A percentile compares a stretch with the other conserved stretches of the same genome.
Conservation (phyloP, 1,284 basidiomycete genomes). For the Papiliotrema nemorosa region DNA sequence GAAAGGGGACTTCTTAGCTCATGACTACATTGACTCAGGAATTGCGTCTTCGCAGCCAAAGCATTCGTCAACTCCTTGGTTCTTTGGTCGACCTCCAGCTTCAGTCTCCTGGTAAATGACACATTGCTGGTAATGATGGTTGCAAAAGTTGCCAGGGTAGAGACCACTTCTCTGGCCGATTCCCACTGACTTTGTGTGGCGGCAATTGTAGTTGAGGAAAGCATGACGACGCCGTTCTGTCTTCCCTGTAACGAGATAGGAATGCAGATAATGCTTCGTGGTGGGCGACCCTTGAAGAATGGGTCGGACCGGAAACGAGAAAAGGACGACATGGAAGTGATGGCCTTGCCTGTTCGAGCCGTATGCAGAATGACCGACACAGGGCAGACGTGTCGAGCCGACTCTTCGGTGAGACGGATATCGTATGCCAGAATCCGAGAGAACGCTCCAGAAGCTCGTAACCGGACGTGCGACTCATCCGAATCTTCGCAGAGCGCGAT, state of each 20-base stretch:
- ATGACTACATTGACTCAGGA: slow-evolving; percentile 47
- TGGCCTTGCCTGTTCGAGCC: slow-evolving; percentile 28
- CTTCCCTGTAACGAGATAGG: slow-evolving; percentile 34
- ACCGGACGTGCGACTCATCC: slow-evolving; percentile 18
- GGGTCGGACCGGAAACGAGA: slow-evolving; percentile 25
- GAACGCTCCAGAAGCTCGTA: slow-evolving; percentile 33
- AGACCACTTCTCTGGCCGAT: slow-evolving; percentile 23
- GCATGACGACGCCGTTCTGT: slow-evolving; percentile 29
- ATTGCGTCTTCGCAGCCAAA: slow-evolving; percentile 34
- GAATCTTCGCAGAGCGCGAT: slow-evolving; percentile 28
- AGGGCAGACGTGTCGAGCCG: slow-evolving; percentile 24
- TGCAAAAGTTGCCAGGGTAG: slow-evolving; percentile 34
- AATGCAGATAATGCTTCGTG: slow-evolving; percentile 28
- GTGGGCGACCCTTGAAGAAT: slow-evolving; percentile 28
- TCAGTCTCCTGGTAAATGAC: slow-evolving; percentile 27
- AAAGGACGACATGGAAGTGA: slow-evolving; percentile 15
- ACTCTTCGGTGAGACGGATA: slow-evolving; percentile 21
- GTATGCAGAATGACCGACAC: slow-evolving; percentile 35
- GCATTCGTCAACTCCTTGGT: slow-evolving; percentile 32
- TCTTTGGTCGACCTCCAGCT: slow-evolving; percentile 28
- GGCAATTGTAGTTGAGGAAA: slow-evolving; percentile 25
- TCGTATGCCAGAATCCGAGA: slow-evolving; percentile 30
- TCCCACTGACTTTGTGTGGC: slow-evolving; percentile 21
- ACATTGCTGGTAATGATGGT: slow-evolving; percentile 31
- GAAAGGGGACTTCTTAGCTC: slow-evolving; percentile 52